These are phyloP conservation scores for Trichocladium uniseriatum DNA, from an alignment of 495 filamentous ascomycete genomes.

Conservation along the genomic window DNA sequence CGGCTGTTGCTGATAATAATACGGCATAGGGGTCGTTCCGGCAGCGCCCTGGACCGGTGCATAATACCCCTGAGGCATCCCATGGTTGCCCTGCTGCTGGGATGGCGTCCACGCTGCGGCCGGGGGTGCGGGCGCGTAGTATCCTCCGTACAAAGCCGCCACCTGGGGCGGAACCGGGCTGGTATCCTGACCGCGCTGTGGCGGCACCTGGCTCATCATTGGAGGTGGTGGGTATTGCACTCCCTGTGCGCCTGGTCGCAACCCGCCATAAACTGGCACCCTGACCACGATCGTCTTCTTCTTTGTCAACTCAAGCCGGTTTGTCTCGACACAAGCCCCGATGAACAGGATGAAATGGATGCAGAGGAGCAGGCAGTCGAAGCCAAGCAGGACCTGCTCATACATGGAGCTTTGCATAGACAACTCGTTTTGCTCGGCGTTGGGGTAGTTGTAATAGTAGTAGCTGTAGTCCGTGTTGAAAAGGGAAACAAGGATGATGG, in stretches of 20 bases:
- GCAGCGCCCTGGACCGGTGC: too few relatives aligned
- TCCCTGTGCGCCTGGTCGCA: neutral
- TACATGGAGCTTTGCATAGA: neutral
- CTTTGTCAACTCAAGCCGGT: conserved; percentile 18
- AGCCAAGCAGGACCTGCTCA: conserved; percentile 14
- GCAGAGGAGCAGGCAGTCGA: conserved; percentile 13
- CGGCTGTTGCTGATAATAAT: neutral
- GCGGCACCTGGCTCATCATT: neutral
- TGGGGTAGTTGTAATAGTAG: conserved; percentile 4
- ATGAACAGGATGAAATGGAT: conserved; percentile 36
- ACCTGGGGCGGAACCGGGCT: neutral
- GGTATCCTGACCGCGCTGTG: neutral
- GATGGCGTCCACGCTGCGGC: neutral
- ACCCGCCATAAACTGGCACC: conserved; percentile 1
- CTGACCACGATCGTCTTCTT: conserved; percentile 4
- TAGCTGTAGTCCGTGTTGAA: conserved; percentile 5
- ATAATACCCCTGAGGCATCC: conserved; percentile 8
- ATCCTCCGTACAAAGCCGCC: conserved; percentile 5
- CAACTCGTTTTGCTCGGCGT: neutral
- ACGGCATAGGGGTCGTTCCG: too few relatives aligned
- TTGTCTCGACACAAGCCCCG: conserved; percentile 36
- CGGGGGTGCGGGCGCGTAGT: conserved; percentile 12
- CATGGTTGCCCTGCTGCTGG: neutral
- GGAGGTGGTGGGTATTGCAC: neutral
- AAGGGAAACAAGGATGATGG: conserved; percentile 12